phyloP scores from a whole-genome alignment of 2,329 filamentous ascomycete species.

The Hypoxylon sp. region DNA sequence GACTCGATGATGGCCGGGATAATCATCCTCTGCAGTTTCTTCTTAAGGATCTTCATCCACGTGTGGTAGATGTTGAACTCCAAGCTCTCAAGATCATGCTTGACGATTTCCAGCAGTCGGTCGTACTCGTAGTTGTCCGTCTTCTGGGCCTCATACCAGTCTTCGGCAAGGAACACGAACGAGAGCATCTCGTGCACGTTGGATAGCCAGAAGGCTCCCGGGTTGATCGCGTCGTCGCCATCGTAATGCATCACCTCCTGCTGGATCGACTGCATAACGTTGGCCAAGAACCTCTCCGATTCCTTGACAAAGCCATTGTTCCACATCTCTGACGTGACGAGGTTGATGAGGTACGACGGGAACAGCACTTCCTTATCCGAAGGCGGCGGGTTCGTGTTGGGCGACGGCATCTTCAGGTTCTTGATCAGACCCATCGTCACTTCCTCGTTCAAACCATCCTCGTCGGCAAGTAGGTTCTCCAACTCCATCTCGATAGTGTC shows the following conservation, averaged over 20 bases:
- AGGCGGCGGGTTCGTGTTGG: slow-evolving; percentile 84
- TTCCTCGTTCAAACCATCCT: slow-evolving; percentile 95
- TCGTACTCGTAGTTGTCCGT: slow-evolving; percentile 99
- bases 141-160: slow-evolving; percentile 99
- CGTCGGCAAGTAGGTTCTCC: slow-evolving; percentile 90
- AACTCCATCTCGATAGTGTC: slow-evolving; percentile 96
- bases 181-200: slow-evolving; percentile 99
- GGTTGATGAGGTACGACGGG: slow-evolving; percentile 97
- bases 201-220: slow-evolving; percentile 97
- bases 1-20: slow-evolving; percentile 99
- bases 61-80: slow-evolving; percentile 99
- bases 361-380: slow-evolving; percentile 99
- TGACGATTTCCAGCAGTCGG: slow-evolving; percentile 95
- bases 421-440: slow-evolving; percentile 95
- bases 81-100: slow-evolving; percentile 96
- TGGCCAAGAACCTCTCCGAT: slow-evolving; percentile 96
- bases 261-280: slow-evolving; percentile 99
- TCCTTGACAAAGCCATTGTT: slow-evolving; percentile 99
- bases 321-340: slow-evolving; percentile 99
- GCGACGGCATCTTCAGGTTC: slow-evolving; percentile 94
- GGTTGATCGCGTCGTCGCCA: slow-evolving; percentile 95
- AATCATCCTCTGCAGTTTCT: slow-evolving; percentile 99
- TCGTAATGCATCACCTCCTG: slow-evolving; percentile 99
- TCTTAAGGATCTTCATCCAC: slow-evolving; percentile 99
- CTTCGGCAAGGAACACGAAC: slow-evolving; percentile 97